A percentile compares a stretch with the other conserved stretches of the same genome.
Evolutionary conservation across 202 grass and related monocot genomes (phyloP).

Genomic region (Zoysia matrella): DNA sequence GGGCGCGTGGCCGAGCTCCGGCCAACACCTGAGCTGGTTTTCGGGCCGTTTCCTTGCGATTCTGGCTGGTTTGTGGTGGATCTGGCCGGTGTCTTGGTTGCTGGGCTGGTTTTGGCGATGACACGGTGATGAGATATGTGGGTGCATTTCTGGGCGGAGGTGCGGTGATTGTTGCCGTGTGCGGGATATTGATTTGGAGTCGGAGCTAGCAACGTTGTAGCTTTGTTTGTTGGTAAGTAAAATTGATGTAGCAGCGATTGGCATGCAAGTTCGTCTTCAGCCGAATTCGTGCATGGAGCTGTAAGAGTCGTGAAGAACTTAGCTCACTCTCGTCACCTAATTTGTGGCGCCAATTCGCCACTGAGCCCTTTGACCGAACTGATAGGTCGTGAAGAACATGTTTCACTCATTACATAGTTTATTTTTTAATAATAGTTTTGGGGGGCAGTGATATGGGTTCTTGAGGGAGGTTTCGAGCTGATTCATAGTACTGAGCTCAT

Average conservation of each 20-base stretch:
- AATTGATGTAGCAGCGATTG: not conserved
- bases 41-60: slow-evolving; percentile 24
- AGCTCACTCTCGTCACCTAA: not conserved
- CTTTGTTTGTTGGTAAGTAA: not conserved
- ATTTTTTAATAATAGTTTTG: not conserved
- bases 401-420: not conserved
- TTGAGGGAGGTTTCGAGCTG: not conserved
- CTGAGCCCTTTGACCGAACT: not conserved
- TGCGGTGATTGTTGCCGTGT: slow-evolving; percentile 15
- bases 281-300: not conserved
- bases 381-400: not conserved
- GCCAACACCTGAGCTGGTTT: slow-evolving; percentile 12
- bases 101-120: slow-evolving; percentile 2
- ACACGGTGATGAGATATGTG: slow-evolving; percentile 36
- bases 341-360: not conserved
- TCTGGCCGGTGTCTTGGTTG: slow-evolving; percentile 29
- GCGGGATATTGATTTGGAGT: not conserved
- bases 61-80: slow-evolving; percentile 41
- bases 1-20: slow-evolving; percentile 2
- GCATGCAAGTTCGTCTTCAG: slow-evolving; percentile 26
- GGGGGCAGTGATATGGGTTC: not conserved
- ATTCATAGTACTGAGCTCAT: not conserved
- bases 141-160: slow-evolving; percentile 45
- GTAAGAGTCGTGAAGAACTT: not conserved
- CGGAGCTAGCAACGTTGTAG: not conserved